A percentile compares a stretch with the other conserved stretches of the same genome.
Evolutionary conservation across 257 asterid species (phyloP).

Genomic region (Scutellaria galericulata): DNA sequence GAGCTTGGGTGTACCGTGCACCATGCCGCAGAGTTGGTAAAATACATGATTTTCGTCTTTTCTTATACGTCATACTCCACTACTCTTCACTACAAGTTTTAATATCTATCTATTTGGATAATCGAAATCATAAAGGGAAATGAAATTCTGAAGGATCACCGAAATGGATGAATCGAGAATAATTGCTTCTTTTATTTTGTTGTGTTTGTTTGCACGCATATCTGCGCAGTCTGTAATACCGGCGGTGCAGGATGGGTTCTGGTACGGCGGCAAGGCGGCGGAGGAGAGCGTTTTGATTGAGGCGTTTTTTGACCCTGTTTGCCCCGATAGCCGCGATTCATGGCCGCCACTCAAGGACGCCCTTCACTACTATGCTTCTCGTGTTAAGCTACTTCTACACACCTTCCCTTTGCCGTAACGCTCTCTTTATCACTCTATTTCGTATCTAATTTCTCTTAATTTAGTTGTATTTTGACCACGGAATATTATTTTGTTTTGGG

Average conservation of each 20-base stretch:
- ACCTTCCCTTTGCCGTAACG: conserved; percentile 83
- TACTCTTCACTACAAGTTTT: too few relatives aligned
- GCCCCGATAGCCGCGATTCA: conserved; percentile 87
- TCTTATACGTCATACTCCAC: too few relatives aligned
- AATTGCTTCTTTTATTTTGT: background rate
- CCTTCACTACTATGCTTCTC: conserved; percentile 54
- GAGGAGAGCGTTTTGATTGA: conserved; percentile 56
- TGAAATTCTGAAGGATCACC: too few relatives aligned
- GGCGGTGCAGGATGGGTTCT: conserved; percentile 63
- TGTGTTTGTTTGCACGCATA: conserved; percentile 21
- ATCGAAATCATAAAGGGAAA: too few relatives aligned
- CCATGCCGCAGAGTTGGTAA: too few relatives aligned
- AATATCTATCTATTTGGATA: too few relatives aligned
- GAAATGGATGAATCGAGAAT: background rate
- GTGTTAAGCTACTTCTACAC: conserved; percentile 54
- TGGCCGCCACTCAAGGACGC: conserved; percentile 82
- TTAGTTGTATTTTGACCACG: background rate
- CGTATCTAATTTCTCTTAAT: background rate
- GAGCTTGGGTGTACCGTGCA: too few relatives aligned
- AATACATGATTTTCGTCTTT: too few relatives aligned
- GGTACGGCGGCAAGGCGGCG: conserved; percentile 48
- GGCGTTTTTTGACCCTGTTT: conserved; percentile 90
- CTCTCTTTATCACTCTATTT: background rate
- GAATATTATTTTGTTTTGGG: too few relatives aligned
- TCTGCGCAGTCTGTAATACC: conserved; percentile 51